Base-by-base conservation (phyloP, 208 protist genomes). In the Crithidia sp. region DNA sequence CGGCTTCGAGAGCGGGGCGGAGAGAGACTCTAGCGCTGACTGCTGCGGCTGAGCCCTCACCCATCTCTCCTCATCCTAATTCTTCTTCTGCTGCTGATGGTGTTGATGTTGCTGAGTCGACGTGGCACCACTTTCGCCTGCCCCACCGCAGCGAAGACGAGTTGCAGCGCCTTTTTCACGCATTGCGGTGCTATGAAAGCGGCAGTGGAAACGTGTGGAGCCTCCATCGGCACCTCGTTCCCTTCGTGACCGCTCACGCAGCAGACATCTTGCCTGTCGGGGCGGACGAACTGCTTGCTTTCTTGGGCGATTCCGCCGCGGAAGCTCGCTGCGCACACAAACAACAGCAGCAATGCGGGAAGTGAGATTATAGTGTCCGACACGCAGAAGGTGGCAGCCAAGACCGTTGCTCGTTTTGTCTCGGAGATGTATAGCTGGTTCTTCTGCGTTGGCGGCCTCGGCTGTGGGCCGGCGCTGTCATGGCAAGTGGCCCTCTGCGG, bases 401-500 rank as follows among this genome's bases (percentile, higher is more conserved):
- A 43, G 10, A 36, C 39, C 9, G 28, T 71, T 2, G 37, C 7
- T 5, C 57, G 57, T 54, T 71, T 77, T 39, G 72, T 64, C 40
- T 70, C 72, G 43, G 47, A 77, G 40, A 9, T 77, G 16, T 66
- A 63, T 36, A 37, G 16, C 14, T 77, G 64, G 72, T 71, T 77
- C 39, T 39, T 77, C 9, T 71, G 59, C 28, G 55, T 77, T 7
- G 72, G 47, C 9, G 7, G 52, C 7, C 72, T 71, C 5, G 64
- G 56, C 8, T 58, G 55, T 55, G 37, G 55, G 6, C 63, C 64
- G 50, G 45, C 5, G 2, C n/a, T 61, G 6, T 7, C 40, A 4
- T 77, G 72, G 72, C 55, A 39, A 13, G 17, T 41, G 16, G n/a
- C 47, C 2, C 50, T 77, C 17, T 44, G 60, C 58, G 40, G 16